Base-by-base conservation (phyloP, 805 yeast genomes). In the Suhomyces vadensis region DNA sequence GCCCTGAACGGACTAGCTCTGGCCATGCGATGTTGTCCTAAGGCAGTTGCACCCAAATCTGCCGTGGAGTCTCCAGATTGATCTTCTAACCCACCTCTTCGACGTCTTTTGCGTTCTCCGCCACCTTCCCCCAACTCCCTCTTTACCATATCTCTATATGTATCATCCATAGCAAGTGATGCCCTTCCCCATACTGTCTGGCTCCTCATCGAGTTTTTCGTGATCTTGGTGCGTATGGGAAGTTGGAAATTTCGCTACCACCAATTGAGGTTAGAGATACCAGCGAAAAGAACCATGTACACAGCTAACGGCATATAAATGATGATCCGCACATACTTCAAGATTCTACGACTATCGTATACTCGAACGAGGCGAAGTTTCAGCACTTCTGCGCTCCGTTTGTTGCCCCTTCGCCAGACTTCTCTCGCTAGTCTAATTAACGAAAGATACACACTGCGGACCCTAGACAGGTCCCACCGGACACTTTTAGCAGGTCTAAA, bases 401-500 rank as follows among this genome's bases (percentile, higher is more conserved):
- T 14, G 20, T 17, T 9, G 33, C 33, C 19, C 10, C 33, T n/a
- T 29, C 33, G 19, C 9, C 20, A 17, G 4, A 6, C 11, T 20
- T 8, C 33, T 7, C 19, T 29, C 33, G 7, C 33, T 20, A 29
- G 33, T 29, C 33, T 29, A 17, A 29, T 29, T 20, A 29, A 29
- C 33, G 33, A 29, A 5, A 29, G 10, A 6, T 29, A 29, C 33
- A 14, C 33, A 11, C 24, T 26, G 8, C 26, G 27, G 35, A n/a
- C 35, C 6, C 24, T 38, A 13, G 35, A 38, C 16, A 17, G 29
- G 24, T 6, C 35, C n/a, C 41, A 38, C 35, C 14, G 41, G 26
- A 10, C 41, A 6, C 9, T 38, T 4, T 16, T 20, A 8, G 41
- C 25, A 11, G 10, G 11, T 8, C 19, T 20, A 11, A 13, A n/a